Evolutionary conservation across 176 grass and related monocot species (phyloP), one percentile per base, ranked within the genome.

Genomic region (Alloteropsis semialata): DNA sequence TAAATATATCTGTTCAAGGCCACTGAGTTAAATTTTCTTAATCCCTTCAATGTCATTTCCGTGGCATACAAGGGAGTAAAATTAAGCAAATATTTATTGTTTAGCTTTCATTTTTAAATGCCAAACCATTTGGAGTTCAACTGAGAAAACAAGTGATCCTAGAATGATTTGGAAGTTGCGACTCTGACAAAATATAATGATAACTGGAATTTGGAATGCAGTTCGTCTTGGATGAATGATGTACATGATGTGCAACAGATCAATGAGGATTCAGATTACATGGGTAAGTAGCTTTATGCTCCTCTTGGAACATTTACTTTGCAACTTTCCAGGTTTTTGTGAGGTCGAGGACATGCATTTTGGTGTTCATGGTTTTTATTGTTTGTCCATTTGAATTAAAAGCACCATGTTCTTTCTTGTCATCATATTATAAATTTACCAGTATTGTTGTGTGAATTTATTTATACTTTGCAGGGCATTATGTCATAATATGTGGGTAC

Each of bases 401-500:
- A 73, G 18, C 36, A 29, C 3, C n/a, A 13, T 24, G 18, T 13
- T 72, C 28, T 61, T 63, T 46, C 42, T 21, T 70, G 9, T 42
- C 2, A 18, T 60, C 29, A 36, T 60, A 33, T 61, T 25, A 24
- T 75, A 38, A 59, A 69, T 38, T 30, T 14, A 15, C 17, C 7
- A 70, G 15, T 54, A 60, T 65, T 39, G 12, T 78, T 54, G 3
- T 68, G 30, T 76, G 74, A 57, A 72, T 66, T 62, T 81, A 65
- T 64, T 70, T 87, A 44, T 45, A 28, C 11, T 57, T 76, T 82
- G 39, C 82, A 98, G 96, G 96, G 33, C 96, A 98, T 74, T 98
- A 98, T 92, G 80, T 98, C 56, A 76, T 98, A 61, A 93, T 98
- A 87, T 98, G 96, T 83, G 96, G 96, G 32, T 98, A 93, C 78